Conservation (phyloP, 2,329 filamentous ascomycete species). For the Albifimbria verrucaria region DNA sequence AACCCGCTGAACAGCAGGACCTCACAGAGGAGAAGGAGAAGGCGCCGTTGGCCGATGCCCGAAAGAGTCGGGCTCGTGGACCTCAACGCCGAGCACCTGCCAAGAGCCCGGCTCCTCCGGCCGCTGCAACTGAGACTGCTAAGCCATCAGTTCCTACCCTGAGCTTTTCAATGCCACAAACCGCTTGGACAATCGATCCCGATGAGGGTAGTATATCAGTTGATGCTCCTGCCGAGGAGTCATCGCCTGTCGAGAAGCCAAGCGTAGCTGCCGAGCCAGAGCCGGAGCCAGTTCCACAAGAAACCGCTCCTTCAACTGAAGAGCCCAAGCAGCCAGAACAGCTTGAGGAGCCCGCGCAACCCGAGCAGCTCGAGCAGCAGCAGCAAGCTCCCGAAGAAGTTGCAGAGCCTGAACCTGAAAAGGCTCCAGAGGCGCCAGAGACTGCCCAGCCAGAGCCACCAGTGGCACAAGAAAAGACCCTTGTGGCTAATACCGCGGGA, state of each 20-base stretch:
- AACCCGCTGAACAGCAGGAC: conserved; percentile 55
- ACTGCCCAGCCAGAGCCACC: conserved; percentile 4
- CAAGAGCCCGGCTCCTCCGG: conserved; percentile 40
- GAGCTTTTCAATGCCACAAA: conserved; percentile 44
- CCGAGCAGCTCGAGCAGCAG: conserved; percentile 1
- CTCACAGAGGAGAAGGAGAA: conserved; percentile 61
- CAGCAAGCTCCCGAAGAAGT: conserved; percentile 3
- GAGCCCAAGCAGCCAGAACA: not conserved
- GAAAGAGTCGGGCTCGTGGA: conserved; percentile 86
- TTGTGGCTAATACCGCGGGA: conserved; percentile 39
- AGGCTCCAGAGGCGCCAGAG: no score
- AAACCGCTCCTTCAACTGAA: no score
- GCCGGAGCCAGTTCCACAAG: not conserved
- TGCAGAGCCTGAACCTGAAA: not conserved
- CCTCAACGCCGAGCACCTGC: conserved; percentile 72
- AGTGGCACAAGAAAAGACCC: conserved; percentile 26
- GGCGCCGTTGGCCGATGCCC: conserved; percentile 78
- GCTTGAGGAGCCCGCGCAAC: not conserved
- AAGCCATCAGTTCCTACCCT: conserved; percentile 33
- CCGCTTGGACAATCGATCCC: conserved; percentile 50
- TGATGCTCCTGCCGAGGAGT: conserved; percentile 10
- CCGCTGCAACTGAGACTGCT: conserved; percentile 22
- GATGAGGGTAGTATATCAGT: conserved; percentile 42
- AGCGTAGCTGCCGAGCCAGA: not conserved
- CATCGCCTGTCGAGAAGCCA: conserved; percentile 6